phyloP scores from a whole-genome alignment of 495 filamentous ascomycete genomes.

The Penicillium manginii region DNA sequence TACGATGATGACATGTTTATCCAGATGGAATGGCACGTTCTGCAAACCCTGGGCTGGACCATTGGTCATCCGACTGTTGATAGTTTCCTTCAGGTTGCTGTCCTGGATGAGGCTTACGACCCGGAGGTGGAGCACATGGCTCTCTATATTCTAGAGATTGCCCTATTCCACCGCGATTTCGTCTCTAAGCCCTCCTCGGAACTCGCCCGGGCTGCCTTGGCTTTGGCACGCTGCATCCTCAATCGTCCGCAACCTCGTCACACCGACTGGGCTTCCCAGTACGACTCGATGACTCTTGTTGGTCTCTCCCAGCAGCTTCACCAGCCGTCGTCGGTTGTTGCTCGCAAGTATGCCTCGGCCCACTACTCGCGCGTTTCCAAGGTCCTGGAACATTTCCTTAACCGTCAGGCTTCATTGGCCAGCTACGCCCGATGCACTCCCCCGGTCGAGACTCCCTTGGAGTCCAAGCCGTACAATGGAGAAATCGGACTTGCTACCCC shows the following conservation, averaged over 20 bases:
- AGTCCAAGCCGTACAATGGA: constrained; percentile 56
- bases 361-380: constrained; percentile 81
- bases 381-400: constrained; percentile 84
- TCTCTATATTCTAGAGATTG: constrained; percentile 90
- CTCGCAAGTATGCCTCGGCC: constrained; percentile 83
- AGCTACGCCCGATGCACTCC: constrained; percentile 72
- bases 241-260: constrained; percentile 73
- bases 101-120: constrained; percentile 68
- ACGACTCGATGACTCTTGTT: constrained; percentile 78
- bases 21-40: constrained; percentile 99
- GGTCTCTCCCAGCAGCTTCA: constrained; percentile 84
- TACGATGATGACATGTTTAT: constrained; percentile 99
- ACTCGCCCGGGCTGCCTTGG: constrained; percentile 84
- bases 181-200: constrained; percentile 87
- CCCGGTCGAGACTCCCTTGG: constrained; percentile 61
- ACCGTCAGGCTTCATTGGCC: constrained; percentile 76
- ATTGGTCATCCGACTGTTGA: constrained; percentile 96
- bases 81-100: constrained; percentile 79
- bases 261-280: constrained; percentile 78
- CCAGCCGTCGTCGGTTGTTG: constrained; percentile 81
- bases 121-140: constrained; percentile 93
- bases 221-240: constrained; percentile 84
- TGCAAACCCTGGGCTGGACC: constrained; percentile 96
- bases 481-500: constrained; percentile 74
- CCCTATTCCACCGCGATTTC: constrained; percentile 94